Evolutionary conservation across 352 stramenopile species (phyloP).

Genomic region (Elongisporangium undulatum): DNA sequence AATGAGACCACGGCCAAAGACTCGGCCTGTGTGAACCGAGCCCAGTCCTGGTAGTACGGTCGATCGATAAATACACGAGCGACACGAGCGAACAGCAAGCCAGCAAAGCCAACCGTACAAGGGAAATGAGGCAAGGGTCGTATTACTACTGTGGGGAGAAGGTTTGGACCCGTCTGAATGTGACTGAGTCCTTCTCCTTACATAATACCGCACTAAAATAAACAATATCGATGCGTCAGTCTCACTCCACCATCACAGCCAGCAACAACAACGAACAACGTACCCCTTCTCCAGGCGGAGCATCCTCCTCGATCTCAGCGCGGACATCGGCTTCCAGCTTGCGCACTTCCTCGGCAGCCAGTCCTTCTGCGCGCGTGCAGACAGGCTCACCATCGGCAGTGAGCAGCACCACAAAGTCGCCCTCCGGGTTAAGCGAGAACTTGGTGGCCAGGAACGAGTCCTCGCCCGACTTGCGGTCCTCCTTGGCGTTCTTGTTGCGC

Average conservation of each 20-base stretch:
- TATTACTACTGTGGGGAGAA: not conserved
- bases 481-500: conserved; percentile 71
- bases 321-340: conserved; percentile 49
- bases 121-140: not conserved
- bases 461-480: conserved; percentile 65
- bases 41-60: not conserved
- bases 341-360: conserved; percentile 56
- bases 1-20: not conserved
- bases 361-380: conserved; percentile 55
- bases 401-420: conserved; percentile 62
- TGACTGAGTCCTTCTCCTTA: conserved; percentile 9
- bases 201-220: conserved; percentile 31
- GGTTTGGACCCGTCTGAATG: not conserved
- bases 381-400: conserved; percentile 66
- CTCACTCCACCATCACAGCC: not conserved
- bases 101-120: not conserved
- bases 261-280: conserved; percentile 11
- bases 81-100: not conserved
- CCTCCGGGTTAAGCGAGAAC: conserved; percentile 66
- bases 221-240: not conserved
- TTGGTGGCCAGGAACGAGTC: conserved; percentile 79
- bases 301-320: conserved; percentile 46
- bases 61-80: not conserved
- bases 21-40: not conserved
- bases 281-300: conserved; percentile 47